These are phyloP conservation scores for Xylariaceae sp. DNA, from an alignment of 2,329 filamentous ascomycete genomes.

Conservation along the genomic window DNA sequence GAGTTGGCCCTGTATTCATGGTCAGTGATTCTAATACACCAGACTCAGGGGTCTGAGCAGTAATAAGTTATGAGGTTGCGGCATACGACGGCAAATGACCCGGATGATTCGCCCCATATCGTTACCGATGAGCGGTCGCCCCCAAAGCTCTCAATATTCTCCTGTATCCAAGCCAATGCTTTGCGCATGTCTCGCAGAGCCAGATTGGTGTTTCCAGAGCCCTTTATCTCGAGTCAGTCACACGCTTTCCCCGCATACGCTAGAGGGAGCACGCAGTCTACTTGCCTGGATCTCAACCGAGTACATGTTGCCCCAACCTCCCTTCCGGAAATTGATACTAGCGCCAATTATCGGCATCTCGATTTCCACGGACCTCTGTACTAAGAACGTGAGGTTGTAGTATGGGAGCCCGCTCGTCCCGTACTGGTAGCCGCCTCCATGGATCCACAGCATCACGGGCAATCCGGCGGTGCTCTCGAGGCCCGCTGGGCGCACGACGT, in stretches of 20 bases:
- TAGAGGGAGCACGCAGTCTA: neutral
- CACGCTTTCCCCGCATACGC: neutral
- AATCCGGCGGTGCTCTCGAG: constrained; percentile 17
- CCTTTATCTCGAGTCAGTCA: constrained; percentile 19
- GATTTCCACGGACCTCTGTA: constrained; percentile 48
- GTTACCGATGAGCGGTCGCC: constrained; percentile 34
- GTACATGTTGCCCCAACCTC: constrained; percentile 35
- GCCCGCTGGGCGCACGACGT: constrained; percentile 34
- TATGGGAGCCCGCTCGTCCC: constrained; percentile 43
- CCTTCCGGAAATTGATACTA: constrained; percentile 50
- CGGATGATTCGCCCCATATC: constrained; percentile 36
- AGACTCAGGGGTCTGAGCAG: neutral
- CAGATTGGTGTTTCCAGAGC: constrained; percentile 34
- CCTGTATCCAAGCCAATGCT: constrained; percentile 34
- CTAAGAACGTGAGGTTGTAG: constrained; percentile 64
- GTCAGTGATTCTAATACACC: constrained; percentile 1
- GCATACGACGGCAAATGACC: constrained; percentile 37
- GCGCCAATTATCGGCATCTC: constrained; percentile 50
- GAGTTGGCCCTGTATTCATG: constrained; percentile 31
- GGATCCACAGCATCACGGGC: constrained; percentile 40
- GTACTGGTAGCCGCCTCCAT: constrained; percentile 35
- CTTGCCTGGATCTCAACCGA: constrained; percentile 33
- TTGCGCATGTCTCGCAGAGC: constrained; percentile 34
- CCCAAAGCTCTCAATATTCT: constrained; percentile 35
- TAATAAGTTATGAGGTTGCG: too few species aligned